A percentile compares a stretch with the other conserved stretches of the same genome.
Evolutionary conservation across 805 yeast species (phyloP).

Genomic region (Vanderwaltozyma polyspora): DNA sequence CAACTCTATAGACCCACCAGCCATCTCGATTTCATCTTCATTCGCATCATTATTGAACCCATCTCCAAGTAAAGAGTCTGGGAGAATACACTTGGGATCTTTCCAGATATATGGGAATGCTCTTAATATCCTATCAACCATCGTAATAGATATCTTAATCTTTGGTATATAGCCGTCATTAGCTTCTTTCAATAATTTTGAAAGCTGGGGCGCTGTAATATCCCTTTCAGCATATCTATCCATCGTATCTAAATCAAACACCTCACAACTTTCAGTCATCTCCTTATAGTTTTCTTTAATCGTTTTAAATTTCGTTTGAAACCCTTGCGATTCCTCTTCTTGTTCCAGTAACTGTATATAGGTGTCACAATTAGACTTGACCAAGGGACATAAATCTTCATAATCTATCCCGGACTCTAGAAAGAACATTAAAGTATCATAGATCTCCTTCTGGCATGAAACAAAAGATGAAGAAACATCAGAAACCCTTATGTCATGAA

Average conservation of each 20-base stretch:
- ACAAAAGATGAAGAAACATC: neutral
- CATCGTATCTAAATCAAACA: conserved; percentile 15
- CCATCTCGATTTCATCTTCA: conserved; percentile 52
- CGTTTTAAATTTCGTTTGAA: conserved; percentile 2
- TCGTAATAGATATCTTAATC: neutral
- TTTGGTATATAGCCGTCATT: neutral
- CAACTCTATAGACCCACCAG: conserved; percentile 61
- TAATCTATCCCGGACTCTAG: neutral
- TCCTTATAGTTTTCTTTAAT: conserved; percentile 9
- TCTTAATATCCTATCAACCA: conserved; percentile 21
- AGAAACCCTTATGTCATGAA: neutral
- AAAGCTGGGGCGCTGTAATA: conserved; percentile 10
- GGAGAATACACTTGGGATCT: conserved; percentile 32
- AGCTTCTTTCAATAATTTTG: conserved; percentile 3
- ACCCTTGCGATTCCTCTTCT: conserved; percentile 3
- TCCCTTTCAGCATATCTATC: conserved; percentile 8
- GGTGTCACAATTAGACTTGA: neutral
- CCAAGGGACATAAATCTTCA: neutral
- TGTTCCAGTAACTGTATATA: neutral
- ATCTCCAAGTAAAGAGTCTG: conserved; percentile 40
- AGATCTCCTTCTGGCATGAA: neutral
- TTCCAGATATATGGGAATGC: conserved; percentile 33
- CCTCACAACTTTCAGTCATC: conserved; percentile 8
- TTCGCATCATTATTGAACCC: conserved; percentile 24
- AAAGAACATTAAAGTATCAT: neutral